Evolutionary conservation across 192 early-diverging fungal species (phyloP), one percentile per base, ranked within the genome.

Genomic region (Entomortierella lignicola): DNA sequence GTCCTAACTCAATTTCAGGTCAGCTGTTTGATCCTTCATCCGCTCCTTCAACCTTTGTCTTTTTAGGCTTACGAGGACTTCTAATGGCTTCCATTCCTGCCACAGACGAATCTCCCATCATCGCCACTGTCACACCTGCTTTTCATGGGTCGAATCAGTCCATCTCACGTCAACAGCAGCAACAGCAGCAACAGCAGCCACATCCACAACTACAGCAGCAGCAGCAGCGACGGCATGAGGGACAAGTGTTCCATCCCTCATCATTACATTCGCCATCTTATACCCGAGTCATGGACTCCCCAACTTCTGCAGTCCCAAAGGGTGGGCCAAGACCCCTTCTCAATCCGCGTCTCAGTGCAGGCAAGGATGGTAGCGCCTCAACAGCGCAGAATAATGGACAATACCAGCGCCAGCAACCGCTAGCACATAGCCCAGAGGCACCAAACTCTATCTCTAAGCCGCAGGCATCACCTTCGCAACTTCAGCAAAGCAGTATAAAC

Each of bases 221-320:
- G 15, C 55, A 44, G 21, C 59, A 41, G n/a, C 31, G 23, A 41
- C 48, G 32, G 10, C 68, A 70, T 5, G 37, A 41, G 18, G 55
- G 6, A 23, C 66, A 57, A 43, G 41, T 41, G 26, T 39, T 20
- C 2, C 64, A 47, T 23, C 31, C 63, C 8, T 55, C 39, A 29
- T 13, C 50, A 37, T 1, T 29, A 32, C 7, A 42, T 53, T n/a
- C 67, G 29, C 20, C 48, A 26, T 13, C 60, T 54, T 72, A 72
- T 72, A 72, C 69, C 69, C 60, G 69, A 55, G 32, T 58, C 30
- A 56, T 23, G 29, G 61, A 72, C 41, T 55, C 69, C 44, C 23
- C 31, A 48, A 60, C 52, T n/a, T 54, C 69, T 39, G 60, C 39
- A n/a, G 53, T 30, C 56, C 39, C 55, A 42, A 63, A 56, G 31